Evolutionary conservation across 192 early-diverging fungal genomes (phyloP).

Genomic region (Coemansia sp.): DNA sequence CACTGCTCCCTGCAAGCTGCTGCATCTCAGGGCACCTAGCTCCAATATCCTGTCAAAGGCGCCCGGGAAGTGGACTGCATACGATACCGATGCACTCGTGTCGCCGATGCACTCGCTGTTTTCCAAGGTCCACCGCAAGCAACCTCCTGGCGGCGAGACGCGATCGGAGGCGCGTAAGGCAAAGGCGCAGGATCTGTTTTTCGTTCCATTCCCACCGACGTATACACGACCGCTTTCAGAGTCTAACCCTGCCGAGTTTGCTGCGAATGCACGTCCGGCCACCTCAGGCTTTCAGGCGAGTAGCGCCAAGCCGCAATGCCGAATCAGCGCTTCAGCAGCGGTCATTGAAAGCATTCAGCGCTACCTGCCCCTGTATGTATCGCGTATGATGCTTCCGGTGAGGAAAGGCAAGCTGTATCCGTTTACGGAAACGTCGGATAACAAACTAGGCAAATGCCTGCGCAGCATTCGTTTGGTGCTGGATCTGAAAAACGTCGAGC

Average conservation of each 20-base stretch:
- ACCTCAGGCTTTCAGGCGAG: background rate
- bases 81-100: conserved; percentile 33
- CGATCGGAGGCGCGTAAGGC: background rate
- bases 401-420: conserved; percentile 52
- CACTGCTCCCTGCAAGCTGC: conserved; percentile 7
- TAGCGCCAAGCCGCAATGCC: conserved; percentile 26
- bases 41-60: conserved; percentile 15
- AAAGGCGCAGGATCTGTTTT: conserved; percentile 33
- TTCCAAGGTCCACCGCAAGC: background rate
- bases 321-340: conserved; percentile 37
- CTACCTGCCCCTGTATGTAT: conserved; percentile 45
- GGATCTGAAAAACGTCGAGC: conserved; percentile 44
- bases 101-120: conserved; percentile 47
- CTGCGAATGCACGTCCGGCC: conserved; percentile 7
- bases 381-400: conserved; percentile 54
- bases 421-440: conserved; percentile 40
- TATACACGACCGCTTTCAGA: background rate
- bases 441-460: conserved; percentile 50
- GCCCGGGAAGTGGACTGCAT: conserved; percentile 20
- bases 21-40: conserved; percentile 19
- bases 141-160: background rate
- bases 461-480: conserved; percentile 49
- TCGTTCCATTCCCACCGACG: conserved; percentile 19
- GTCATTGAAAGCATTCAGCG: conserved; percentile 32
- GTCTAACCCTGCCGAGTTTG: conserved; percentile 3